phyloP scores from a whole-genome alignment of 1,139 yeast species.

The Suhomyces terraborum region DNA sequence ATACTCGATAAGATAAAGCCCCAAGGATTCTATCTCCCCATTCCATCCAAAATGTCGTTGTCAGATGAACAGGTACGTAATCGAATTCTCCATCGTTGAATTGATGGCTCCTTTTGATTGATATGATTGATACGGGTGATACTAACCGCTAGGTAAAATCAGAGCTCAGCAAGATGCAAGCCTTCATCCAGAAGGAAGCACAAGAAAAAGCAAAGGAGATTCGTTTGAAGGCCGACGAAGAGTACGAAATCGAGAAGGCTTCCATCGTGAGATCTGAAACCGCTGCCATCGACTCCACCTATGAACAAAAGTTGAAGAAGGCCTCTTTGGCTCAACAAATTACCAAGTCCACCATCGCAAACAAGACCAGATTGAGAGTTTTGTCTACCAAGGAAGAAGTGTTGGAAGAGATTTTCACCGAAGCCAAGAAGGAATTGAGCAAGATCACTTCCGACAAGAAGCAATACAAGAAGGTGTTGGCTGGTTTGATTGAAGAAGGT shows the following conservation, averaged over 20 bases:
- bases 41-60: conserved; percentile 38
- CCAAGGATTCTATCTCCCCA: conserved; percentile 2
- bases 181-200: conserved; percentile 98
- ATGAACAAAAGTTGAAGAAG: conserved; percentile 85
- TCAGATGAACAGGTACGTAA: conserved; percentile 51
- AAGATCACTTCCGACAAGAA: conserved; percentile 48
- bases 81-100: neutral
- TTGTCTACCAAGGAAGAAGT: conserved; percentile 85
- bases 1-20: conserved; percentile 12
- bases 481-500: conserved; percentile 84
- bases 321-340: conserved; percentile 93
- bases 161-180: conserved; percentile 97
- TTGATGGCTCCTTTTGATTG: neutral
- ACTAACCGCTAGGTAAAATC: conserved; percentile 71
- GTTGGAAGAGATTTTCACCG: conserved; percentile 70
- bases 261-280: conserved; percentile 90
- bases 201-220: conserved; percentile 98
- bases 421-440: conserved; percentile 64
- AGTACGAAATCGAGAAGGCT: conserved; percentile 96
- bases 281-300: conserved; percentile 79
- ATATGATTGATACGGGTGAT: too few relatives aligned
- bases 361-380: conserved; percentile 90
- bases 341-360: conserved; percentile 90
- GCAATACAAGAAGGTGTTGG: conserved; percentile 68
- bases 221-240: conserved; percentile 94